phyloP scores from a whole-genome alignment of 495 filamentous ascomycete species.

The Darksidea phi region DNA sequence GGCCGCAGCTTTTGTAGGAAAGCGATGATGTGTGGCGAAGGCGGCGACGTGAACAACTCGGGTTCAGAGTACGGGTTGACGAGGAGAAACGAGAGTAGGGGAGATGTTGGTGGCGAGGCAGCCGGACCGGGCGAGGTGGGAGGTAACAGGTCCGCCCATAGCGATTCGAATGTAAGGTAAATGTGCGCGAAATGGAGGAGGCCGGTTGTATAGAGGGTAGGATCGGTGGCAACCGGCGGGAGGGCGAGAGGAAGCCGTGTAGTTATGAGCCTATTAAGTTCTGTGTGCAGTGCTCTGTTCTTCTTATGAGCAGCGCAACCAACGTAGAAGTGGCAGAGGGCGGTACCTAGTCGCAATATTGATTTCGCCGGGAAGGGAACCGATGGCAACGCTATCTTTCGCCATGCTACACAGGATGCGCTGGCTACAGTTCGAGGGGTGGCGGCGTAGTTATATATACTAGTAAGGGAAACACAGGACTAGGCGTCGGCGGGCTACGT shows the following conservation, averaged over 20 bases:
- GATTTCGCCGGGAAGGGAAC: not conserved
- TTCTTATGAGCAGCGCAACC: not conserved
- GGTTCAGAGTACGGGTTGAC: constrained; percentile 32
- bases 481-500: not conserved
- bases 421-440: not conserved
- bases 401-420: not conserved
- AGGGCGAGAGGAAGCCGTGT: constrained; percentile 48
- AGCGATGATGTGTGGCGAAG: constrained; percentile 8
- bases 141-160: constrained; percentile 41
- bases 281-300: constrained; percentile 45
- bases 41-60: constrained; percentile 17
- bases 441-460: not conserved
- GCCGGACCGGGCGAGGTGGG: constrained; percentile 10
- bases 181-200: constrained; percentile 49
- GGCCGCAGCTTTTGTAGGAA: constrained; percentile 38
- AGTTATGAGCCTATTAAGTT: constrained; percentile 51
- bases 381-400: not conserved
- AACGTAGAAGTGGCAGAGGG: not conserved
- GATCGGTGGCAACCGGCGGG: constrained; percentile 44
- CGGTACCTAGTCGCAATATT: constrained; percentile 5
- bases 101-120: constrained; percentile 20
- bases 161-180: constrained; percentile 49
- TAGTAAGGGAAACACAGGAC: not conserved
- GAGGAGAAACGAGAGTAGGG: constrained; percentile 36
- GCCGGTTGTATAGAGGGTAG: constrained; percentile 45